Base-by-base conservation (phyloP, 1,139 yeast genomes). In the Hemisphaericaspora subhashii region DNA sequence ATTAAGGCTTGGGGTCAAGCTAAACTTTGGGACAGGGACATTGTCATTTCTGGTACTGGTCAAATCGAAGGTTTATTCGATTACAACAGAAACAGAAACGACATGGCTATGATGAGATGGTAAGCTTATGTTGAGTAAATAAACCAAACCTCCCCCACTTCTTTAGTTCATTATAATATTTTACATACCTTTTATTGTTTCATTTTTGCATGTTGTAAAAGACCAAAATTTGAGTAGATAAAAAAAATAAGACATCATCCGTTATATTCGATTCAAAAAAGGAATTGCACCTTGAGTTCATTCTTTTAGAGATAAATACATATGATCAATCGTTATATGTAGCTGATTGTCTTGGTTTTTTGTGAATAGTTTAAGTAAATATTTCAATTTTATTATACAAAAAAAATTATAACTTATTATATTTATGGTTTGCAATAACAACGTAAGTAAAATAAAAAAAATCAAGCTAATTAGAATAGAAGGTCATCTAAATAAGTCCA, bases 71-170 rank as follows among this genome's bases (percentile, higher is more conserved):
- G 73, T 52, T 74, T 85, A 66, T 71, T 85, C 60, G 95, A 85
- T 65, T 85, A 85, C 80, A 74, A 74, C 78, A 83, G 92, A 81
- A 70, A 81, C 66, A 83, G 94, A 81, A 83, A 82, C 68, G 89
- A 83, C 60, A 85, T 86, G 89, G 78, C 92, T 58, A 79, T 83
- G 86, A 73, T 84, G 83, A 84, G 94, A 83, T 72, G 76, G 75
- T 72, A 68, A 58, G 41, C 51, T 5, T n/a, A 7, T 10, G n/a
- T 15, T 12, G 9, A 5, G 25, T 11, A 37, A 31, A 27, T n/a
- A 27, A 15, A 36, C 16, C 21, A 16, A 17, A 14, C 24, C n/a
- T n/a, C n/a, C n/a, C n/a, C 12, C 11, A 11, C 20, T 27, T 15
- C 3, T 27, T 27, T 27, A 27, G 31, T 27, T 27, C 31, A 27